These are phyloP conservation scores for Astrephomene gubernaculifera DNA, from an alignment of 139 green algal species.

Conservation along the genomic window DNA sequence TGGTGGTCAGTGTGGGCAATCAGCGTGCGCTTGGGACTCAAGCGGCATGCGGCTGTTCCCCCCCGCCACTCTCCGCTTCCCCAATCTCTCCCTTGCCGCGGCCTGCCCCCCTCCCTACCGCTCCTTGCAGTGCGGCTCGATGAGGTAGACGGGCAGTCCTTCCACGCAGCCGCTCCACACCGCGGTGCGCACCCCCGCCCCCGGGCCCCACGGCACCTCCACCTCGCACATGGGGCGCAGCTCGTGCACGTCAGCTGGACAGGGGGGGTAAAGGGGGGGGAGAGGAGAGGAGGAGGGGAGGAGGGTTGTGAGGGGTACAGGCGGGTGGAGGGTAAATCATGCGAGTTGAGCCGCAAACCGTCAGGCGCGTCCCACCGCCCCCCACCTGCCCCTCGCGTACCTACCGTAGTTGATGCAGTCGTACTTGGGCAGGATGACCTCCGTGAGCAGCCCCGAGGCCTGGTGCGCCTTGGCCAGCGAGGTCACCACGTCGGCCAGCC, in stretches of 20 bases:
- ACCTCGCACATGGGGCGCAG: conserved; percentile 39
- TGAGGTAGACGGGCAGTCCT: conserved; percentile 60
- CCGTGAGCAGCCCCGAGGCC: conserved; percentile 71
- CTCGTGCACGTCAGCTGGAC: conserved; percentile 37
- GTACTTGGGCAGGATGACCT: conserved; percentile 96
- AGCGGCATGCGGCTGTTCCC: no score
- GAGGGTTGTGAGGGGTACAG: no score
- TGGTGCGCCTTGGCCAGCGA: conserved; percentile 86
- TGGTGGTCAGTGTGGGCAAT: no score
- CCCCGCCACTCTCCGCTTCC: no score
- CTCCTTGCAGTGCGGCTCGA: conserved; percentile 49
- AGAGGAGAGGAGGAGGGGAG: background rate
- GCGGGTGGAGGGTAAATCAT: background rate
- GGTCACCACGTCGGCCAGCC: conserved; percentile 93
- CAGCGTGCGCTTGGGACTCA: no score
- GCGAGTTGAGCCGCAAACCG: no score
- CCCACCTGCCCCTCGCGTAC: background rate
- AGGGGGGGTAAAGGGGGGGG: background rate
- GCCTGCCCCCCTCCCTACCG: conserved; percentile 11
- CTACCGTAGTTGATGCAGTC: conserved; percentile 86
- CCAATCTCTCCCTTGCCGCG: no score
- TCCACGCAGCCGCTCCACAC: conserved; percentile 64
- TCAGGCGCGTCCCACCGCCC: no score
- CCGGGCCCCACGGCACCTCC: conserved; percentile 41
- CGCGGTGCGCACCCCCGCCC: conserved; percentile 45